These are phyloP conservation scores for Suillus luteus DNA, from an alignment of 768 basidiomycete species.

Conservation along the genomic window DNA sequence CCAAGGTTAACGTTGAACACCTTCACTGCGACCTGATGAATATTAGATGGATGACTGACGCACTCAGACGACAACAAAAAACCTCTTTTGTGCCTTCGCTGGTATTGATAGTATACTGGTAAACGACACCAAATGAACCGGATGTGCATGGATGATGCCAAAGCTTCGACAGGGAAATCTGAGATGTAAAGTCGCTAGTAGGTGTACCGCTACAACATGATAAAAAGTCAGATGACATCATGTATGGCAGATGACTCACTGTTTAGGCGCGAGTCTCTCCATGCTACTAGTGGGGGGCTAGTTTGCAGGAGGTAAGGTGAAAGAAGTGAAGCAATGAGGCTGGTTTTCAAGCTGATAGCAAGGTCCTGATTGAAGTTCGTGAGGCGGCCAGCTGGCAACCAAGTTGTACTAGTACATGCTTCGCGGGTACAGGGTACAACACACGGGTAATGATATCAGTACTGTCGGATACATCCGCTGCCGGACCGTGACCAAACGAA, in stretches of 20 bases:
- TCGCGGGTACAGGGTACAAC: too few relatives aligned
- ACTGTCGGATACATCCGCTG: too few relatives aligned
- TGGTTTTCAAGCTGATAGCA: too few relatives aligned
- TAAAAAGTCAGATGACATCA: neutral
- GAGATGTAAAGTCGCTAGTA: neutral
- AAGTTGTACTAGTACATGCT: too few relatives aligned
- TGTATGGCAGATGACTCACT: neutral
- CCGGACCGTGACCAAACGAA: too few relatives aligned
- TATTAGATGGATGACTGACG: neutral
- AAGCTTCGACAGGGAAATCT: neutral
- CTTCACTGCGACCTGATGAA: neutral
- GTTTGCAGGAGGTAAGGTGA: too few relatives aligned
- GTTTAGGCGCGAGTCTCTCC: neutral
- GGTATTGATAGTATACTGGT: neutral
- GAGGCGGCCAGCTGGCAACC: too few relatives aligned
- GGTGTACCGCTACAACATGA: neutral
- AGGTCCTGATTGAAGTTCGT: too few relatives aligned
- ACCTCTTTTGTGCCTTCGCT: neutral
- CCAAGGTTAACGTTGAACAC: neutral
- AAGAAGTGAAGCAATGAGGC: too few relatives aligned
- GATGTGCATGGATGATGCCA: neutral
- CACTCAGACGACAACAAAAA: neutral
- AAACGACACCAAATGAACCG: neutral
- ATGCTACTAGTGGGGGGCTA: too few relatives aligned
- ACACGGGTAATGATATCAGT: too few relatives aligned